These are phyloP conservation scores for Cladosporium sp. DNA, from an alignment of 2,329 filamentous ascomycete genomes.

Conservation along the genomic window DNA sequence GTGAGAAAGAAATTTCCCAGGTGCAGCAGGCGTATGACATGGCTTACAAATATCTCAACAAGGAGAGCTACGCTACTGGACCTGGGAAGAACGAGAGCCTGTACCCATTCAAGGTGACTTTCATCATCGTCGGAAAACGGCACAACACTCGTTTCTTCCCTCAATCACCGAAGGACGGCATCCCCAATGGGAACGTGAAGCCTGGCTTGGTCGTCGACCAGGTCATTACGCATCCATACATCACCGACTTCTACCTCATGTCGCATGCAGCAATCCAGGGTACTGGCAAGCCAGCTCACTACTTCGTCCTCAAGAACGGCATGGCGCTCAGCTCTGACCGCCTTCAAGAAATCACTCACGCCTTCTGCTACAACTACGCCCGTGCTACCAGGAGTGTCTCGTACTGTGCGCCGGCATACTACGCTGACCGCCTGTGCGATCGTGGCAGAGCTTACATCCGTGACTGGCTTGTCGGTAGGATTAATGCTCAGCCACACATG, in stretches of 20 bases:
- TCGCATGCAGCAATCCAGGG: conserved; percentile 51
- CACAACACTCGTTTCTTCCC: conserved; percentile 39
- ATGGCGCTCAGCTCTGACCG: conserved; percentile 1
- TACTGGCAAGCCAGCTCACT: conserved; percentile 74
- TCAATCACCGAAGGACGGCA: background rate
- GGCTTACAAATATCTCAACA: conserved; percentile 8
- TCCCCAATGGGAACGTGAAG: conserved; percentile 11
- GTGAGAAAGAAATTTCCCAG: conserved; percentile 23
- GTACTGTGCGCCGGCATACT: conserved; percentile 32
- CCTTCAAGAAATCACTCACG: conserved; percentile 13
- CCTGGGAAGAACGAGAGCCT: background rate
- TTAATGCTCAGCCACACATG: background rate
- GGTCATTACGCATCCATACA: conserved; percentile 11
- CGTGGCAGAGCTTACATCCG: conserved; percentile 24
- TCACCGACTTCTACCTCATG: conserved; percentile 19
- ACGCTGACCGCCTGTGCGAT: conserved; percentile 34
- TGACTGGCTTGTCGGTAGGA: background rate
- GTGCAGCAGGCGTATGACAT: conserved; percentile 12
- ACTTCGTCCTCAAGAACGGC: conserved; percentile 47
- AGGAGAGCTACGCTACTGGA: too few species aligned
- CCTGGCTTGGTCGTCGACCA: conserved; percentile 16
- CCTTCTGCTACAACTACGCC: conserved; percentile 29
- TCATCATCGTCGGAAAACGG: conserved; percentile 35
- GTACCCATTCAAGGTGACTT: conserved; percentile 18
- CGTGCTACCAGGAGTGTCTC: conserved; percentile 27